These are phyloP conservation scores for Sugiyamaella smithiae DNA, from an alignment of 805 yeast genomes.

Conservation along the genomic window DNA sequence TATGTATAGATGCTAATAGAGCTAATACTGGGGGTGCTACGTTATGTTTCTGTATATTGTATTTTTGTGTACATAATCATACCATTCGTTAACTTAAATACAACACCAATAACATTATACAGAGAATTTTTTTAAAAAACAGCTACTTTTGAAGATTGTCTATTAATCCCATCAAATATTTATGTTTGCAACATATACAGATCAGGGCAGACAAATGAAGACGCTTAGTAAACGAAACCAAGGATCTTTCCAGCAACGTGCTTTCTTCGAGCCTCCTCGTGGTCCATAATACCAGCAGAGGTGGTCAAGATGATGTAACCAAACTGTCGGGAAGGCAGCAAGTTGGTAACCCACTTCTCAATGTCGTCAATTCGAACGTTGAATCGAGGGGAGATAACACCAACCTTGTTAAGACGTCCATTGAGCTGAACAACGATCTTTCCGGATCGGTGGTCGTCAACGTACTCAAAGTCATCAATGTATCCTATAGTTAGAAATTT, in stretches of 20 bases:
- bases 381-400: slow-evolving; percentile 98
- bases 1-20: no score
- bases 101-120: slow-evolving; percentile 1
- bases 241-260: slow-evolving; percentile 98
- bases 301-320: slow-evolving; percentile 98
- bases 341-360: slow-evolving; percentile 98
- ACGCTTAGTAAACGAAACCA: slow-evolving; percentile 86
- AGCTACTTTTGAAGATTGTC: no score
- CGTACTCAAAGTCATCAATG: slow-evolving; percentile 98
- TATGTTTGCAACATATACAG: no score
- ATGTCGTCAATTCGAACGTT: slow-evolving; percentile 93
- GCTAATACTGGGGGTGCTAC: no score
- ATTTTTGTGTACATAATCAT: slow-evolving; percentile 8
- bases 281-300: slow-evolving; percentile 99
- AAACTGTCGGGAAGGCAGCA: slow-evolving; percentile 98
- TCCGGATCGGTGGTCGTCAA: slow-evolving; percentile 98
- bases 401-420: slow-evolving; percentile 98
- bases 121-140: background rate
- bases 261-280: slow-evolving; percentile 99
- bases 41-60: background rate
- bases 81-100: slow-evolving; percentile 10
- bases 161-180: no score
- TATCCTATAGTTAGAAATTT: slow-evolving; percentile 46
- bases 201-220: no score
- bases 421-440: slow-evolving; percentile 94